Evolutionary conservation across 805 yeast genomes (phyloP).

Genomic region (Yarrowia alimentaria): DNA sequence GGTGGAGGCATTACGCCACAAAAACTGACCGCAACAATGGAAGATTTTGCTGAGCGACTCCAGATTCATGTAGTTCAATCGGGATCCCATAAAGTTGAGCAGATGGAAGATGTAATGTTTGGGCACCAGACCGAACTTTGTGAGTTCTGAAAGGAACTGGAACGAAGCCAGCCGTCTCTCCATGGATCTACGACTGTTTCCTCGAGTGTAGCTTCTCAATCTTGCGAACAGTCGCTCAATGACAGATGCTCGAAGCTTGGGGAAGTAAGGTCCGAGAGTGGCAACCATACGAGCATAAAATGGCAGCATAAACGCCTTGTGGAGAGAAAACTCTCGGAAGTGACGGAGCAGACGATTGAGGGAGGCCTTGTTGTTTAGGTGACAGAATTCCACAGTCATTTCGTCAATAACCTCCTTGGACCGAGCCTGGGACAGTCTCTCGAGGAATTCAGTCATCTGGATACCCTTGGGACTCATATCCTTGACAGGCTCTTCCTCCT

Average conservation of each 20-base stretch:
- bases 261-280: conserved; percentile 51
- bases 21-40: conserved; percentile 68
- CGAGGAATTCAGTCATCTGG: conserved; percentile 29
- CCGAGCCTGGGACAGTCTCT: conserved; percentile 28
- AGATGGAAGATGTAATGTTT: conserved; percentile 70
- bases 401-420: conserved; percentile 38
- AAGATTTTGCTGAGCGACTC: conserved; percentile 69
- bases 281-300: conserved; percentile 68
- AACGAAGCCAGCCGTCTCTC: conserved; percentile 37
- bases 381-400: conserved; percentile 38
- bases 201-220: conserved; percentile 20
- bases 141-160: conserved; percentile 67
- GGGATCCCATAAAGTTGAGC: conserved; percentile 57
- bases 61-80: conserved; percentile 55
- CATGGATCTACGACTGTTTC: conserved; percentile 17
- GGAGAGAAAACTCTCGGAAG: conserved; percentile 49
- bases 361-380: conserved; percentile 70
- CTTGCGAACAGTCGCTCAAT: conserved; percentile 18
- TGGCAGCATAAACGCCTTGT: conserved; percentile 38
- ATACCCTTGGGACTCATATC: conserved; percentile 27
- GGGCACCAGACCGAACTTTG: conserved; percentile 73
- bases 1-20: conserved; percentile 58
- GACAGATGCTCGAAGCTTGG: conserved; percentile 30
- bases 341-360: conserved; percentile 57
- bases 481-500: conserved; percentile 41